A percentile compares a stretch with the other conserved stretches of the same genome.
These are phyloP conservation scores for Onygena corvina DNA, from an alignment of 2,329 filamentous ascomycete genomes.

Conservation along the genomic window DNA sequence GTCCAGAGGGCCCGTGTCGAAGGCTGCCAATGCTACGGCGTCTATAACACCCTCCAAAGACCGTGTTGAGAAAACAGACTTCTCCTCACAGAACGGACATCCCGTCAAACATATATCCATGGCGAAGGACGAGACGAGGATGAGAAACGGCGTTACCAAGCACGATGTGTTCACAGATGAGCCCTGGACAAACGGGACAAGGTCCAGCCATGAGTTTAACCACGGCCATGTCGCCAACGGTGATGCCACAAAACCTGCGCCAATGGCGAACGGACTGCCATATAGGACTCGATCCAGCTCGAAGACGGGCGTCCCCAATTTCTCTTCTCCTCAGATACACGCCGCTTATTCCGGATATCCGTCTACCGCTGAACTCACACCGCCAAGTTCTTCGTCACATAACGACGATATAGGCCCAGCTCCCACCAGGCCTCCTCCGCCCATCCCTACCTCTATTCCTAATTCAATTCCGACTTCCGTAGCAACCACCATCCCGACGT, in stretches of 20 bases:
- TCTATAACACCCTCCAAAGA: constrained; percentile 5
- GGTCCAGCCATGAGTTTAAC: background rate
- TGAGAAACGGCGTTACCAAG: background rate
- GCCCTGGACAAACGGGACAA: background rate
- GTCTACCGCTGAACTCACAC: background rate
- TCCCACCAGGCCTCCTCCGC: constrained; percentile 4
- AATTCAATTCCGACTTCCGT: background rate
- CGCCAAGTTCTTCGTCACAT: background rate
- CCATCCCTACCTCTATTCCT: background rate
- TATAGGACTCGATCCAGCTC: background rate
- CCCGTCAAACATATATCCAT: background rate
- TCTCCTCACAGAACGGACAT: constrained; percentile 13
- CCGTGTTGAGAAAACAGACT: constrained; percentile 9
- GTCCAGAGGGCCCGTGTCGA: constrained; percentile 44
- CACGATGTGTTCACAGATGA: background rate
- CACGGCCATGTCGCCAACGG: background rate
- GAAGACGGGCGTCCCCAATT: background rate
- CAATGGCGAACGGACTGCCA: background rate
- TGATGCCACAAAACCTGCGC: background rate
- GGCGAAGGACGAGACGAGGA: background rate
- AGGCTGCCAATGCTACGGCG: constrained; percentile 11
- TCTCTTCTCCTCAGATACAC: background rate
- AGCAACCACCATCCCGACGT: too few species aligned
- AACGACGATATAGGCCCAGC: background rate
- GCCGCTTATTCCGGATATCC: background rate